Evolutionary conservation across 306 rosid species (phyloP).

Genomic region (Luffa acutangula): DNA sequence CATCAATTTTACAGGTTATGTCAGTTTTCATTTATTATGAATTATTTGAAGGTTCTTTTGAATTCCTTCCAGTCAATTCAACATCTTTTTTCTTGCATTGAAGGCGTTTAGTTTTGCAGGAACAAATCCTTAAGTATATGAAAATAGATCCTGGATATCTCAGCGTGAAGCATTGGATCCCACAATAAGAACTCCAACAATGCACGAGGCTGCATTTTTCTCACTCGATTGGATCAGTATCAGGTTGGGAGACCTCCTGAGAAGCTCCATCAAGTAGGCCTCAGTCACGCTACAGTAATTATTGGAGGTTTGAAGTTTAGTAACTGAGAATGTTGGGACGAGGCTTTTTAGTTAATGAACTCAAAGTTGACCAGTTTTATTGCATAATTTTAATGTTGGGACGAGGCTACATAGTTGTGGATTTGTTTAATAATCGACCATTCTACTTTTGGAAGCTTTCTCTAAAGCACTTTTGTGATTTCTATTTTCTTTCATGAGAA

Average conservation of each 20-base stretch:
- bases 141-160: slow-evolving; percentile 11
- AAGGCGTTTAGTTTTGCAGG: slow-evolving; percentile 42
- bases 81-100: not conserved
- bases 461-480: too few relatives aligned
- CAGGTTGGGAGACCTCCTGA: slow-evolving; percentile 98
- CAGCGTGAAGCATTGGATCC: slow-evolving; percentile 98
- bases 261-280: slow-evolving; percentile 92
- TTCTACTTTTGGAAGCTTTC: too few relatives aligned
- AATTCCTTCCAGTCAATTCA: not conserved
- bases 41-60: not conserved
- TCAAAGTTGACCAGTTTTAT: not conserved
- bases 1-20: not conserved
- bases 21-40: not conserved
- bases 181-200: slow-evolving; percentile 75
- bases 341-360: not conserved
- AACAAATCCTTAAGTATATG: slow-evolving; percentile 5
- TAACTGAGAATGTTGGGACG: not conserved
- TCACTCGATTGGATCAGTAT: slow-evolving; percentile 74
- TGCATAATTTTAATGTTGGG: slow-evolving; percentile 10
- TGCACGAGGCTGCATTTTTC: slow-evolving; percentile 51
- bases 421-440: too few relatives aligned
- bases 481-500: too few relatives aligned
- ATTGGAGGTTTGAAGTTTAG: slow-evolving; percentile 40
- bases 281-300: slow-evolving; percentile 36
- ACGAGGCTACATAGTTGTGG: too few relatives aligned